Evolutionary conservation across 495 filamentous ascomycete species (phyloP).

Genomic region (Diplogelasinospora grovesii): DNA sequence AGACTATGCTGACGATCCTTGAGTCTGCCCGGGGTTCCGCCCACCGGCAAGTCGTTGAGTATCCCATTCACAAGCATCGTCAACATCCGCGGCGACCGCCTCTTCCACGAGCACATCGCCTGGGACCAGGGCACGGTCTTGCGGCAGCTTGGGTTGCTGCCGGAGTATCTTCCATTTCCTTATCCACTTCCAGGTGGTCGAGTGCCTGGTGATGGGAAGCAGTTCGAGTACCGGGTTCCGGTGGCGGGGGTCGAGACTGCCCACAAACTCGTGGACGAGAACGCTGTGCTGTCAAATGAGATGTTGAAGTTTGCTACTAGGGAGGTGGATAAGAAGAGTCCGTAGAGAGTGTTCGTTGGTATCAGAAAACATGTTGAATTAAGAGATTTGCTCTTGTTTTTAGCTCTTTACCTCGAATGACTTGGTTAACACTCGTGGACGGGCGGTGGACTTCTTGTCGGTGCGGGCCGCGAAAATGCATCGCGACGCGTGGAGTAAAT

Average conservation of each 20-base stretch:
- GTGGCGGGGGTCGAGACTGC: slow-evolving; percentile 64
- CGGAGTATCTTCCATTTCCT: slow-evolving; percentile 52
- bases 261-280: slow-evolving; percentile 57
- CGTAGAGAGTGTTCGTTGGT: too few species aligned
- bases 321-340: slow-evolving; percentile 17
- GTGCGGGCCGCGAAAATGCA: too few species aligned
- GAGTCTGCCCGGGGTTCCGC: slow-evolving; percentile 61
- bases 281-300: slow-evolving; percentile 52
- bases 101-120: slow-evolving; percentile 78
- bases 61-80: slow-evolving; percentile 71
- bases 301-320: slow-evolving; percentile 46
- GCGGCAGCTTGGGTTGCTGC: slow-evolving; percentile 66
- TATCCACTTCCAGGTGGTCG: slow-evolving; percentile 41
- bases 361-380: too few species aligned
- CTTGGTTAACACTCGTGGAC: too few species aligned
- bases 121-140: slow-evolving; percentile 86
- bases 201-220: slow-evolving; percentile 31
- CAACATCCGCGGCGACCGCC: slow-evolving; percentile 61
- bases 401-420: too few species aligned
- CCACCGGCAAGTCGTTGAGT: slow-evolving; percentile 61
- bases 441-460: too few species aligned
- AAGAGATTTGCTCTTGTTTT: too few species aligned
- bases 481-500: too few species aligned
- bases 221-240: slow-evolving; percentile 58
- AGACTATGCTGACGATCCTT: neutral